phyloP scores from a whole-genome alignment of 2,329 filamentous ascomycete species.

The Corinectria fuckeliana region DNA sequence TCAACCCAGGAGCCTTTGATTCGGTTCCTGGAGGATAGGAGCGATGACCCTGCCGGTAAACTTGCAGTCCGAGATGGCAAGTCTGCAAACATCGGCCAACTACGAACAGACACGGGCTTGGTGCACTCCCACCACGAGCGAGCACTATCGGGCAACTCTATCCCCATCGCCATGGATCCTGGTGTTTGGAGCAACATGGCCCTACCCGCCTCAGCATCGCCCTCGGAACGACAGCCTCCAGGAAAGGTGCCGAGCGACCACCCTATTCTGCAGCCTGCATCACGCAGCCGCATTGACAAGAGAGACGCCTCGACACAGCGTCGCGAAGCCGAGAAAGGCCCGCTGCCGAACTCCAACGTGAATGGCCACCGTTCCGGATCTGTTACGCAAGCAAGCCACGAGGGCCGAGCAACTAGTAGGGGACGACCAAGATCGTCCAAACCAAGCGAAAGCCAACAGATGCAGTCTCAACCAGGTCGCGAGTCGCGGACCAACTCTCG shows the following conservation, averaged over 20 bases:
- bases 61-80: background rate
- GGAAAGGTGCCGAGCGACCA: background rate
- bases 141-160: constrained; percentile 8
- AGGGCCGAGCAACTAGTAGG: background rate
- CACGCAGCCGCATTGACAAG: constrained; percentile 6
- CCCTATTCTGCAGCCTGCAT: constrained; percentile 11
- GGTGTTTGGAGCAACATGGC: constrained; percentile 11
- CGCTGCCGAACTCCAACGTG: background rate
- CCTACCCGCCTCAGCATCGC: background rate
- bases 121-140: background rate
- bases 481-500: constrained; percentile 11
- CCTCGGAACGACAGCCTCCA: background rate
- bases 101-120: background rate
- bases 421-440: constrained; percentile 5
- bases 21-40: background rate
- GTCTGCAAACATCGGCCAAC: background rate
- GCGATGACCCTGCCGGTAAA: background rate
- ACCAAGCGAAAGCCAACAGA: background rate
- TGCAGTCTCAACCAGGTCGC: background rate
- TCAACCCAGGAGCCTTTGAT: background rate
- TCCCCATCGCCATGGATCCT: constrained; percentile 14
- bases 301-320: background rate
- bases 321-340: background rate
- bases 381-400: background rate
- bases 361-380: background rate